phyloP scores from a whole-genome alignment of 2,329 filamentous ascomycete species.

The Periconia macrospinosa region DNA sequence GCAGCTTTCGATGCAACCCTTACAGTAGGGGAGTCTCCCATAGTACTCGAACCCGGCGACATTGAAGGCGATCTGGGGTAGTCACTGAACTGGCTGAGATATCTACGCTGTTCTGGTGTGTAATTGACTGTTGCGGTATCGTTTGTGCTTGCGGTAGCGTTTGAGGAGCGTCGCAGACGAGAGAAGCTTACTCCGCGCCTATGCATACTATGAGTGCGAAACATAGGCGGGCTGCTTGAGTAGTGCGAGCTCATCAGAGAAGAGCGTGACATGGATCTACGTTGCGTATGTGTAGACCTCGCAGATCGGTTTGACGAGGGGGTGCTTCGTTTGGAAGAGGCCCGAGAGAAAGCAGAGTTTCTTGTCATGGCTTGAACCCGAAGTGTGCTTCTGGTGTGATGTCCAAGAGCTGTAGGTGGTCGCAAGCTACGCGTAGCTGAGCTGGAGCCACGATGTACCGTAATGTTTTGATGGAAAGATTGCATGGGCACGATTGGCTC shows the following conservation, averaged over 20 bases:
- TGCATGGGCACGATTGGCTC: conserved; percentile 53
- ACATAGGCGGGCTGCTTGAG: conserved; percentile 52
- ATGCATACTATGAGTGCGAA: conserved; percentile 55
- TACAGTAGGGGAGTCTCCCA: conserved; percentile 26
- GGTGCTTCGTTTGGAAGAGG: conserved; percentile 35
- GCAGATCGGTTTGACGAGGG: conserved; percentile 30
- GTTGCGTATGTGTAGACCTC: conserved; percentile 18
- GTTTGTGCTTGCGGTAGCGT: conserved; percentile 42
- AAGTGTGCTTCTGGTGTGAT: conserved; percentile 46
- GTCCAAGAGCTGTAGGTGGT: conserved; percentile 39
- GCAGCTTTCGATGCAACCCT: conserved; percentile 24
- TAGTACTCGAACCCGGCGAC: conserved; percentile 22
- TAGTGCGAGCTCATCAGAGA: conserved; percentile 52
- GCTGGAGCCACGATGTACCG: conserved; percentile 61
- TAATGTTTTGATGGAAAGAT: conserved; percentile 66
- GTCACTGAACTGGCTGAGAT: conserved; percentile 23
- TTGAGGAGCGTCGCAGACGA: conserved; percentile 54
- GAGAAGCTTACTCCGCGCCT: conserved; percentile 67
- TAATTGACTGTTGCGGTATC: conserved; percentile 28
- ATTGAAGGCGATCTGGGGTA: conserved; percentile 25
- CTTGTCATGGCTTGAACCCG: conserved; percentile 45
- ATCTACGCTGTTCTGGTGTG: conserved; percentile 34
- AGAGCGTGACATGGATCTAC: conserved; percentile 38
- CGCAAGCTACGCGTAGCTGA: conserved; percentile 38
- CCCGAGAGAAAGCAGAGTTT: conserved; percentile 34